A percentile compares a stretch with the other conserved stretches of the same genome.
Conservation (phyloP, 768 basidiomycete genomes). For the Boletus sp. region DNA sequence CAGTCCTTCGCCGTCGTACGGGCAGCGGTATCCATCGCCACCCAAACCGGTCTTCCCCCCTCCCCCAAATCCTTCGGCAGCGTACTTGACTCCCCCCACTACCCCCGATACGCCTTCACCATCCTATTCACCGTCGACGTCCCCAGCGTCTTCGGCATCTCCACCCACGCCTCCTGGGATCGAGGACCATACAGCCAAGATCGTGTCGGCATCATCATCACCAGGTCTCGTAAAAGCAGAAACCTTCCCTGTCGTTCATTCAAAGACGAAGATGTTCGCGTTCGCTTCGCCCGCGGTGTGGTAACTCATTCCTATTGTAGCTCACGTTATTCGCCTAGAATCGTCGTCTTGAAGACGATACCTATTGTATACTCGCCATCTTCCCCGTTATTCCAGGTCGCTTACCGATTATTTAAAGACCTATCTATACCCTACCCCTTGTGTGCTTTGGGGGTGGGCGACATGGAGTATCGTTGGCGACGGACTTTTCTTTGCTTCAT, state of each 20-base stretch:
- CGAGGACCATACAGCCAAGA: constrained; percentile 50
- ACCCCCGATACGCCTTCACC: constrained; percentile 57
- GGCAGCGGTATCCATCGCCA: constrained; percentile 30
- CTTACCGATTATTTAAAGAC: constrained; percentile 29
- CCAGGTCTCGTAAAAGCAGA: constrained; percentile 27
- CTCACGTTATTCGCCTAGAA: constrained; percentile 23
- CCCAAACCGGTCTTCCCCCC: constrained; percentile 25
- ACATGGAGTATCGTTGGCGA: constrained; percentile 22
- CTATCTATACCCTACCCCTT: constrained; percentile 31
- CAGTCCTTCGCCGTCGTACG: constrained; percentile 29
- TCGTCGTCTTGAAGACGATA: constrained; percentile 29
- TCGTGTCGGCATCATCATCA: constrained; percentile 39
- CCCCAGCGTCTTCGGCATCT: constrained; percentile 59
- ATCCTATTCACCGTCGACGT: constrained; percentile 48
- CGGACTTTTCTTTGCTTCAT: constrained; percentile 26
- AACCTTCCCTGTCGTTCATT: constrained; percentile 29
- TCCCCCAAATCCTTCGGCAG: constrained; percentile 8
- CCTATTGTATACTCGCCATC: constrained; percentile 23
- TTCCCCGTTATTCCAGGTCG: constrained; percentile 6
- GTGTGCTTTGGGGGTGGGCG: constrained; percentile 21
- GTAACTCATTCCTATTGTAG: constrained; percentile 38
- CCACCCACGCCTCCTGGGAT: constrained; percentile 55
- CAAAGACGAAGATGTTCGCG: constrained; percentile 61
- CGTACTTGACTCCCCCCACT: constrained; percentile 29
- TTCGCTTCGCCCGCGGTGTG: constrained; percentile 59